Evolutionary conservation across 192 early-diverging fungal species (phyloP), one percentile per base, ranked within the genome.

Genomic region (Backusella morwellensis): DNA sequence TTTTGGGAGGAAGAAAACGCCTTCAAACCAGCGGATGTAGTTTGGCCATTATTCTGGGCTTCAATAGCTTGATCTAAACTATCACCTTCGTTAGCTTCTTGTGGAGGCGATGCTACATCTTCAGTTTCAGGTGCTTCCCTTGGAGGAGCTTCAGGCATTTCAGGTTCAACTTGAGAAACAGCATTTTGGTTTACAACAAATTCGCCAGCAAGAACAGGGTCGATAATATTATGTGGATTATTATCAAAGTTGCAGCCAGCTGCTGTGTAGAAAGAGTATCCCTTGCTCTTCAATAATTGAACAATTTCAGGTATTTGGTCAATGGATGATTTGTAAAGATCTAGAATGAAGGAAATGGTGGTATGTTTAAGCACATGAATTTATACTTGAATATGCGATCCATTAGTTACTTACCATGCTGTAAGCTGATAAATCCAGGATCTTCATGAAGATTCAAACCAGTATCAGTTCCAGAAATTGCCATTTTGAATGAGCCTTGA

Each of bases 351-450:
- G 6, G 17, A 21, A 56, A 21, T 56, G 21, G 11, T n/a, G n/a
- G 9, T 21, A 56, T 11, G 3, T 23, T 23, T 3, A 56, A 3
- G 19, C 54, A 26, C 21, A 56, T 23, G n/a, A 23, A 26, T 8
- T 6, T 1, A 56, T 23, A 56, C 2, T 23, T 56, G 19, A 11
- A 56, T 21, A 56, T 44, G 42, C 15, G 9, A 50, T 50, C 6
- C 6, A 1, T 26, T 26, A 42, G 3, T 1, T 8, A 72, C 70
- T 73, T 78, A 78, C 80, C 80, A 29, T 82, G 80, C 19, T 82
- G 80, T 23, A 82, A 69, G 44, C 80, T 82, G 47, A 82, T 82
- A 26, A 78, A 82, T 19, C 80, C 80, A 38, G 77, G 77, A 34
- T 82, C 80, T 11, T 78, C 74, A 72, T 78, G 72, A 38, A 70